Evolutionary conservation across 768 basidiomycete genomes (phyloP).

Genomic region (Tylopilus subfusipes): DNA sequence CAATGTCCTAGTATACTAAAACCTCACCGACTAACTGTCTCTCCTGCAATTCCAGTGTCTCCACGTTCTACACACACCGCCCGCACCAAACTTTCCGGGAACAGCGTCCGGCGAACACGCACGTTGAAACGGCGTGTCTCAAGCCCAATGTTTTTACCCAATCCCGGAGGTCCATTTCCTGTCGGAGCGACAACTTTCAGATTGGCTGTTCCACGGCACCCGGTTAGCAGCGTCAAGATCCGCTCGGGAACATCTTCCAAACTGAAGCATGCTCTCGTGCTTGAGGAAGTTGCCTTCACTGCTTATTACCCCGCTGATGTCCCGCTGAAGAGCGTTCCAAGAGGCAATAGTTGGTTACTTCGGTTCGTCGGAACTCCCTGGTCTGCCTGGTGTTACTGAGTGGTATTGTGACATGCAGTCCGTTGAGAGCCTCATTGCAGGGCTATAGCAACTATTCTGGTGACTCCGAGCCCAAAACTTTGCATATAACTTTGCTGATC

Average conservation of each 20-base stretch:
- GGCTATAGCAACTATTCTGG: slow-evolving; percentile 54
- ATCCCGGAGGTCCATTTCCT: slow-evolving; percentile 43
- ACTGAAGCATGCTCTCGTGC: slow-evolving; percentile 42
- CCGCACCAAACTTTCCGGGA: too few species aligned
- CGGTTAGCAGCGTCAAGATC: slow-evolving; percentile 43
- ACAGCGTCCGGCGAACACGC: not conserved
- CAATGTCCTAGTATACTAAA: not conserved
- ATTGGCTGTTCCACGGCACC: slow-evolving; percentile 39
- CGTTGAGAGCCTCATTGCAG: slow-evolving; percentile 41
- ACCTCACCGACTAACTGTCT: not conserved
- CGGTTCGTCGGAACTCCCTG: slow-evolving; percentile 37
- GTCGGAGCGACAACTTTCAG: slow-evolving; percentile 61
- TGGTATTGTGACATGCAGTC: slow-evolving; percentile 21
- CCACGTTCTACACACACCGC: too few species aligned
- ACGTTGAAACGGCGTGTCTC: not conserved
- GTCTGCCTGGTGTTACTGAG: slow-evolving; percentile 1
- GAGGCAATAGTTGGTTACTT: slow-evolving; percentile 55
- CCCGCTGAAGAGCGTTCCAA: slow-evolving; percentile 22
- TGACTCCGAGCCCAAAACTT: slow-evolving; percentile 12
- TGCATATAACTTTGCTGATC: not conserved
- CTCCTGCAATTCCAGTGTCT: not conserved
- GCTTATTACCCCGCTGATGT: slow-evolving; percentile 60
- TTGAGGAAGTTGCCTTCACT: slow-evolving; percentile 64
- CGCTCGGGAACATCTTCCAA: slow-evolving; percentile 21
- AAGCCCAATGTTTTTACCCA: slow-evolving; percentile 40